These are phyloP conservation scores for Boletus mariae DNA, from an alignment of 1,284 basidiomycete genomes.

Conservation along the genomic window DNA sequence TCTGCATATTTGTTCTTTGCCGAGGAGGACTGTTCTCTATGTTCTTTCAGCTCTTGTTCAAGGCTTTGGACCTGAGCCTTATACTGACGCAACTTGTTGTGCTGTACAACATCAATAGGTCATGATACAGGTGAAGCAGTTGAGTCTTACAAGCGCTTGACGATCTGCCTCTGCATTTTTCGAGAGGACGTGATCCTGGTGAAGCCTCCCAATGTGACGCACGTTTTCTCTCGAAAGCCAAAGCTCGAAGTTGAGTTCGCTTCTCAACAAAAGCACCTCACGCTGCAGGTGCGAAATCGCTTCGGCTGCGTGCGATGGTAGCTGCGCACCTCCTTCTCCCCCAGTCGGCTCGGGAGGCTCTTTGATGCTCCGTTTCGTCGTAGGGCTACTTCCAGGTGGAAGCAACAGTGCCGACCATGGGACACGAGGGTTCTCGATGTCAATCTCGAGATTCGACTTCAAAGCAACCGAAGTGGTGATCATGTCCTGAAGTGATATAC, in stretches of 20 bases:
- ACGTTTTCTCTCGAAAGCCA: constrained; percentile 78
- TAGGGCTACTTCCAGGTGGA: constrained; percentile 20
- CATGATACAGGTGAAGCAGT: not conserved
- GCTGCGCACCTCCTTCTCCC: constrained; percentile 19
- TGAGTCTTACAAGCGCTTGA: constrained; percentile 65
- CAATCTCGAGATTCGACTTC: constrained; percentile 61
- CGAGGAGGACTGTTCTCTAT: constrained; percentile 59
- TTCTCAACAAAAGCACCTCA: constrained; percentile 68
- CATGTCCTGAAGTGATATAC: constrained; percentile 69
- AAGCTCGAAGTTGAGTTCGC: constrained; percentile 77
- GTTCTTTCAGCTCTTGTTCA: constrained; percentile 59
- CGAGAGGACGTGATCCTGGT: constrained; percentile 67
- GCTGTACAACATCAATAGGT: constrained; percentile 41
- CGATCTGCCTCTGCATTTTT: constrained; percentile 73
- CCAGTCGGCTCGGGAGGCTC: constrained; percentile 13
- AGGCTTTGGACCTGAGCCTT: constrained; percentile 58
- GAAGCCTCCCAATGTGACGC: constrained; percentile 73
- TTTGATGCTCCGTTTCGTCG: constrained; percentile 14
- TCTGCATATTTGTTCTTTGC: constrained; percentile 67
- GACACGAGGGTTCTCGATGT: constrained; percentile 46
- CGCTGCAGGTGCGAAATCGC: constrained; percentile 68
- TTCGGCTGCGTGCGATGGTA: constrained; percentile 49
- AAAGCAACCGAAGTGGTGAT: constrained; percentile 63
- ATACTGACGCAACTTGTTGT: constrained; percentile 73
- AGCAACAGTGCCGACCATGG: constrained; percentile 48